A percentile compares a stretch with the other conserved stretches of the same genome.
These are phyloP conservation scores for Neurospora sp. DNA, from an alignment of 495 filamentous ascomycete genomes.

Conservation along the genomic window DNA sequence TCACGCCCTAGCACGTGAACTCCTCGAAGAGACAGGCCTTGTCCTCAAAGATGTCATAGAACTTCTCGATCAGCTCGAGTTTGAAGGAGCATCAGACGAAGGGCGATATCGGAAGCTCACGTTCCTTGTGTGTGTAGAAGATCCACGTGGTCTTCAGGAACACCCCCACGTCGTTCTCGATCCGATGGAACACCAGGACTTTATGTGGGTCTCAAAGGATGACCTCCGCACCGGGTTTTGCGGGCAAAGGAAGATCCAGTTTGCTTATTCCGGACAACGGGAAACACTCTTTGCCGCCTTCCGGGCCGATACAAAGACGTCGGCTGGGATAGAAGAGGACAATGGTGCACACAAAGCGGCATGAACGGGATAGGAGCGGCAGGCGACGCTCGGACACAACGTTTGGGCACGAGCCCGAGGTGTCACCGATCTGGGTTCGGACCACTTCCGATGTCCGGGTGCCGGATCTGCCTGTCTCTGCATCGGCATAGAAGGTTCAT, in stretches of 20 bases:
- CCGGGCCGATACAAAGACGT: background rate
- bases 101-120: constrained; percentile 24
- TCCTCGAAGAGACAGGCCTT: constrained; percentile 43
- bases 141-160: background rate
- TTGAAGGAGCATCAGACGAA: constrained; percentile 1
- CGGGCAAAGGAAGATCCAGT: constrained; percentile 18
- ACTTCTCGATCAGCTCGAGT: constrained; percentile 18
- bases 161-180: constrained; percentile 19
- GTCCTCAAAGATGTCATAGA: constrained; percentile 15
- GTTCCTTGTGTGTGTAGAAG: constrained; percentile 21
- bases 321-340: background rate
- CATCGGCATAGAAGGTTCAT: background rate
- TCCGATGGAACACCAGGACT: constrained; percentile 27
- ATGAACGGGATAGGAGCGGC: background rate
- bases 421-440: background rate
- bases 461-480: background rate
- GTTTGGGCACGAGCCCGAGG: background rate
- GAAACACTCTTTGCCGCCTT: constrained; percentile 18
- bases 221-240: constrained; percentile 16
- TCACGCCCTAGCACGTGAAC: constrained; percentile 34
- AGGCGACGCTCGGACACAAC: background rate
- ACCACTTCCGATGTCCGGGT: background rate
- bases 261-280: constrained; percentile 20
- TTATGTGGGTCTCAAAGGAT: constrained; percentile 26
- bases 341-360: background rate